Evolutionary conservation across 805 yeast genomes (phyloP), one percentile per base, ranked within the genome.

Genomic region (Saccharomycopsis olivae): DNA sequence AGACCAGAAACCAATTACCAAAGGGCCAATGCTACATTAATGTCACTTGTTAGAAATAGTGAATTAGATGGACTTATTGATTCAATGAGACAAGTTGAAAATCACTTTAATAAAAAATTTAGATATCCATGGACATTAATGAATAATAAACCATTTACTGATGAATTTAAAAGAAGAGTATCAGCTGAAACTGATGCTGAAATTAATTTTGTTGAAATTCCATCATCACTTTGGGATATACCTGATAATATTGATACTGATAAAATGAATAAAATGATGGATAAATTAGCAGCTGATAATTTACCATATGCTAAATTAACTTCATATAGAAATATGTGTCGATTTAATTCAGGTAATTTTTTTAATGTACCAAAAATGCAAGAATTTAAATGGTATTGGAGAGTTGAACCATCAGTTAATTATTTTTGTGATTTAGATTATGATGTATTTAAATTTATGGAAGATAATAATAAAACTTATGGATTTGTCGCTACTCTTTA

Each of bases 261-360:
- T 3, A 60, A 56, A 36, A 70, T 69, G 46, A 49, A 49, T 10
- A 51, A 56, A 38, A 71, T 68, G 1, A 66, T 70, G 56, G 54
- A 63, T 20, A 45, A 54, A n/a, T 44, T 75, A 49, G 57, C 50
- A 5, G 56, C 58, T 4, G 62, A 69, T 36, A 62, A 68, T 16
- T 66, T 77, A 13, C 80, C 76, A 9, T 77, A 78, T 47, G 79
- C 83, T 3, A 59, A 59, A 28, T 56, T 56, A 54, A 56, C 52
- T 13, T 72, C 80, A 2, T 78, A 79, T 50, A 82, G 77, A 50
- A 73, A 77, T 49, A 78, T 78, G 86, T 78, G 86, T 52, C 61
- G 86, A 28, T 78, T 75, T 57, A 76, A 78, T 55, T 68, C 72
- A 48, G 73, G 75, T 11, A 60, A 58, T 47, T 75, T 78, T 51